A percentile compares a stretch with the other conserved stretches of the same genome.
phyloP scores from a whole-genome alignment of 2,329 filamentous ascomycete species.

The Aspergillus carbonarius region DNA sequence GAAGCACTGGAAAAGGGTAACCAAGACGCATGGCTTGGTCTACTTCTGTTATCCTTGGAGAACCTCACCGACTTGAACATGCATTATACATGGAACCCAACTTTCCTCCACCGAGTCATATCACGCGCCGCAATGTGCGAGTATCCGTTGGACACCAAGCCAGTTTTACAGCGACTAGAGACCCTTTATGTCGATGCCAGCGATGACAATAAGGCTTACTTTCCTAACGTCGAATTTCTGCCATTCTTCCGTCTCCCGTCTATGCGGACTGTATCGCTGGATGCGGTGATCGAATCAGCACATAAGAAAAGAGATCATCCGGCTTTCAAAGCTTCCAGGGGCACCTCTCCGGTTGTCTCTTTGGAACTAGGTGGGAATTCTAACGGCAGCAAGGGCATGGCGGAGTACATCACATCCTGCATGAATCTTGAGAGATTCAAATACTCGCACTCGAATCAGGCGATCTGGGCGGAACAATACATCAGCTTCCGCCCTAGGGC shows the following conservation, averaged over 20 bases:
- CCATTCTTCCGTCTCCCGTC: constrained; percentile 7
- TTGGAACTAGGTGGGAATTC: neutral
- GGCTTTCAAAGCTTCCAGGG: neutral
- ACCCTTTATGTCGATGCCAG: neutral
- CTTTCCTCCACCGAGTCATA: neutral
- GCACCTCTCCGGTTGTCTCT: neutral
- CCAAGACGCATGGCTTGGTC: constrained; percentile 5
- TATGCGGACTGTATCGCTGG: neutral
- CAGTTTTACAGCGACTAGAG: neutral
- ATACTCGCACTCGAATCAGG: constrained; percentile 12
- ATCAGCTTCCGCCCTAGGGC: constrained; percentile 5
- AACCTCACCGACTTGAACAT: neutral
- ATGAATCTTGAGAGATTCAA: constrained; percentile 15
- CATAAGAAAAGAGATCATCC: neutral
- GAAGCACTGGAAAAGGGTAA: neutral
- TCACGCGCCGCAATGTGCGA: neutral
- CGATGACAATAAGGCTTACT: neutral
- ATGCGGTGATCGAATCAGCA: neutral
- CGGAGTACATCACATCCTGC: constrained; percentile 12
- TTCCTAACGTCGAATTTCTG: neutral
- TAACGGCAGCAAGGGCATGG: constrained; percentile 9
- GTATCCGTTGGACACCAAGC: neutral
- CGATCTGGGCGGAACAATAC: neutral
- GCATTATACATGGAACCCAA: neutral
- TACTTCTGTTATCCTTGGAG: constrained; percentile 1